phyloP scores from a whole-genome alignment of 805 yeast species.

The Komagataella ulmi region DNA sequence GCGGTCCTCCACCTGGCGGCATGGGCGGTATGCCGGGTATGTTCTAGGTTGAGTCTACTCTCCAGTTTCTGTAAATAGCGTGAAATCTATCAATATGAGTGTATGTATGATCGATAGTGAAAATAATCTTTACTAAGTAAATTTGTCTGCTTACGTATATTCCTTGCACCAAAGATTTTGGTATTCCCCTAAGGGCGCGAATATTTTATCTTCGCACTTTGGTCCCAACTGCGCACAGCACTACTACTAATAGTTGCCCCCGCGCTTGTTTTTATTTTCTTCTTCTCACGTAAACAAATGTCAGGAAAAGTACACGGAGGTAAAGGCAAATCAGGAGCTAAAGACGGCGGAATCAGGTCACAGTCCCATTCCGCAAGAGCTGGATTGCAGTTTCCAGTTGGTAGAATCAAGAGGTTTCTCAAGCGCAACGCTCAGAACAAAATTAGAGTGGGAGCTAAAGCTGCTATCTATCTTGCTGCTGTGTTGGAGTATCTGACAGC shows the following conservation, averaged over 20 bases:
- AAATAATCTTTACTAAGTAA: neutral
- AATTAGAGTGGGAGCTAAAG: conserved; percentile 59
- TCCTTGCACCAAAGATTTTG: neutral
- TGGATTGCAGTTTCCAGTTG: conserved; percentile 94
- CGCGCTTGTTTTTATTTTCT: neutral
- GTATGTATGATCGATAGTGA: neutral
- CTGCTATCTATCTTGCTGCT: conserved; percentile 92
- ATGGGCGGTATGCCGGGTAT: conserved; percentile 47
- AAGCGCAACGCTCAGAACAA: conserved; percentile 77
- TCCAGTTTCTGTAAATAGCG: neutral
- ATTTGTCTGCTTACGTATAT: neutral
- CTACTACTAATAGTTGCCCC: neutral
- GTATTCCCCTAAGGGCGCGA: neutral
- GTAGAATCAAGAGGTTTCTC: conserved; percentile 94
- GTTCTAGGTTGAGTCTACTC: conserved; percentile 3
- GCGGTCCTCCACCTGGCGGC: conserved; percentile 48
- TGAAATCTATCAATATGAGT: neutral
- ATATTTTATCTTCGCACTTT: neutral
- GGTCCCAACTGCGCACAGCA: neutral
- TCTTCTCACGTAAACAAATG: conserved; percentile 27
- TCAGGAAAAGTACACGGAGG: conserved; percentile 88
- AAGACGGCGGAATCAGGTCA: conserved; percentile 37
- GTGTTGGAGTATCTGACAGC: conserved; percentile 94
- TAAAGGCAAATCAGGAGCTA: conserved; percentile 87
- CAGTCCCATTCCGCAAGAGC: conserved; percentile 92